Base-by-base conservation (phyloP, 768 basidiomycete species). In the Hygrophoropsis aurantiaca region DNA sequence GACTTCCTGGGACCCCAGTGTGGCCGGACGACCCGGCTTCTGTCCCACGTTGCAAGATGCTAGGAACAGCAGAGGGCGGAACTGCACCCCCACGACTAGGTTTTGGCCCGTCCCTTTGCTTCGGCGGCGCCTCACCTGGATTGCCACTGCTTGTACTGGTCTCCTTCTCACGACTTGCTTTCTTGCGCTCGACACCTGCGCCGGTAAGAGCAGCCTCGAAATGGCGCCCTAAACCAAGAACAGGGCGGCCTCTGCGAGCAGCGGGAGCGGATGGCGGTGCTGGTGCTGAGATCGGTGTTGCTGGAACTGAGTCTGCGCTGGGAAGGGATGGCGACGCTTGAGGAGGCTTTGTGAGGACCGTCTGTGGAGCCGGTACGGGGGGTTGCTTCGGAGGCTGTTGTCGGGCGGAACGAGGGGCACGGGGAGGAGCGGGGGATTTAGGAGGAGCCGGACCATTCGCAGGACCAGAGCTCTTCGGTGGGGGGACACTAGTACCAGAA, bases 161-260 rank as follows among this genome's bases (percentile, higher is more conserved):
- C 7, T 64, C 64, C 50, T 57, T 69, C 55, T 71, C 72, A 8
- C 63, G 65, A 30, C 7, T 13, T 30, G 6, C 7, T 30, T 53
- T 58, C 57, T 67, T 72, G 16, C 68, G 60, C 20, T 73, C 67
- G 4, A 81, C 79, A 5, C 81, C 82, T 1, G 81, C 80, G 0
- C 84, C 81, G 47, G 65, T 87, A 23, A 90, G 64, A 7, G 87
- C 87, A 6, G 81, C 85, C 54, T 87, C 85, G 43, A 90, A 84
- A 11, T 87, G 84, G 11, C 86, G 74, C 0, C 74, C 82, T 7
- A 85, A 59, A 0, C 85, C 84, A 25, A 88, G 65, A 9, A 84
- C 71, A 1, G 84, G 84, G 5, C 85, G 78, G 4, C 62, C 53
- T 25, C 80, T 74, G 19, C 79, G 74, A 2, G 71, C 39, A 0